Conservation (phyloP, 805 yeast species). For the Metschnikowia kofuensis region DNA sequence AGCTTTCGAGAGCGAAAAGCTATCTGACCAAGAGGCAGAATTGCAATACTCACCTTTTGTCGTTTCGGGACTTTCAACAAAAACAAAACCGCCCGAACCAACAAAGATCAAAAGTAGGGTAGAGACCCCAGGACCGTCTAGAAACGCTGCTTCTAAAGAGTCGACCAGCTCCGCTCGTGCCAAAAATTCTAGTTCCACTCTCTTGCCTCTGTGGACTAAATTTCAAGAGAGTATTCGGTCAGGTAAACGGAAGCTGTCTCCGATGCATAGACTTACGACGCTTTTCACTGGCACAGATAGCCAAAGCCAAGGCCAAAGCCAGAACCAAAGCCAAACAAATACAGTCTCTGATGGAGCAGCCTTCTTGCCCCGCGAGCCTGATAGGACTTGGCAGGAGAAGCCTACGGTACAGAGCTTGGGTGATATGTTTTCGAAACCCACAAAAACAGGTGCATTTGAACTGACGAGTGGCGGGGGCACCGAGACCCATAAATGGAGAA, state of each 20-base stretch:
- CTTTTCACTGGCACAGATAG: constrained; percentile 5
- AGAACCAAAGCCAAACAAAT: neutral
- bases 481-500: constrained; percentile 2
- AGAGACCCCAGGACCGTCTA: too few species aligned
- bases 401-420: constrained; percentile 9
- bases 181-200: constrained; percentile 5
- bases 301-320: neutral
- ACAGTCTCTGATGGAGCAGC: constrained; percentile 5
- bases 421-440: constrained; percentile 1
- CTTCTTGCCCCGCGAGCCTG: constrained; percentile 9
- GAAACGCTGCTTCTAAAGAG: neutral
- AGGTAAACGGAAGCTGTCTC: constrained; percentile 1
- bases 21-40: neutral
- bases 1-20: neutral
- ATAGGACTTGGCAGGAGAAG: constrained; percentile 3
- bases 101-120: neutral
- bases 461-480: neutral
- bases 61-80: neutral
- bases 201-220: constrained; percentile 12
- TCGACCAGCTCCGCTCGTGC: constrained; percentile 1
- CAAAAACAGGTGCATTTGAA: neutral
- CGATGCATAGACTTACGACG: constrained; percentile 7
- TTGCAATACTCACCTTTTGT: constrained; percentile 9
- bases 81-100: neutral
- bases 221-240: constrained; percentile 1